Evolutionary conservation across 805 yeast species (phyloP).

Genomic region (Metschnikowia noctiluminum): DNA sequence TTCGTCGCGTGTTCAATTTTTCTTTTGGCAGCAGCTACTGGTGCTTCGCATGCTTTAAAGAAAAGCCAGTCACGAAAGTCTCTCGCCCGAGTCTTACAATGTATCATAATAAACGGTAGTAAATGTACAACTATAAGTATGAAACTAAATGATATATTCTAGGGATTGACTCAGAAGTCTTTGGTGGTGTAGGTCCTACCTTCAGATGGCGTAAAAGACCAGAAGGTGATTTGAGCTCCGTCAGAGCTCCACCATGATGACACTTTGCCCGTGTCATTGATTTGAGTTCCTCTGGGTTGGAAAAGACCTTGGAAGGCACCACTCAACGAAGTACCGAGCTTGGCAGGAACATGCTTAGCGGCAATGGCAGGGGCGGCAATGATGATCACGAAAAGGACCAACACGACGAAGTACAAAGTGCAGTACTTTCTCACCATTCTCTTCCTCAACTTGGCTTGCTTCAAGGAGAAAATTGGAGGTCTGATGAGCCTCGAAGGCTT

Average conservation of each 20-base stretch:
- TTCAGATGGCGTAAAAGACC: slow-evolving; percentile 52
- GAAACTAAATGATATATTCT: slow-evolving; percentile 4
- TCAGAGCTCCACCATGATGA: slow-evolving; percentile 20
- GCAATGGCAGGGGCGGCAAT: slow-evolving; percentile 93
- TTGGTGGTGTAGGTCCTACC: slow-evolving; percentile 56
- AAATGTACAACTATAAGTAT: slow-evolving; percentile 13
- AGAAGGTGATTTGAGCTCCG: slow-evolving; percentile 37
- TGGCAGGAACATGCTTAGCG: slow-evolving; percentile 47
- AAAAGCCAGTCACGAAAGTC: too few species aligned
- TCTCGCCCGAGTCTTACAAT: too few species aligned
- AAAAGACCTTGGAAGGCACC: slow-evolving; percentile 63
- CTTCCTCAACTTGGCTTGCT: slow-evolving; percentile 93
- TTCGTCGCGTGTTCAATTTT: too few species aligned
- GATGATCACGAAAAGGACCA: slow-evolving; percentile 67
- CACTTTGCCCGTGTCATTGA: slow-evolving; percentile 76
- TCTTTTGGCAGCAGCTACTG: too few species aligned
- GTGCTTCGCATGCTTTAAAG: too few species aligned
- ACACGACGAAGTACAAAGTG: slow-evolving; percentile 66
- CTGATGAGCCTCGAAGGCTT: slow-evolving; percentile 94
- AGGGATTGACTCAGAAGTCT: slow-evolving; percentile 27
- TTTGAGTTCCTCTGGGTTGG: slow-evolving; percentile 81
- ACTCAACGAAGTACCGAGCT: slow-evolving; percentile 28
- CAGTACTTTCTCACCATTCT: slow-evolving; percentile 96
- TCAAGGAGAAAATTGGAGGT: slow-evolving; percentile 95
- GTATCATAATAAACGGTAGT: slow-evolving; percentile 3